Conservation (phyloP, 2,329 filamentous ascomycete species). For the Neofusicoccum umdonicola region DNA sequence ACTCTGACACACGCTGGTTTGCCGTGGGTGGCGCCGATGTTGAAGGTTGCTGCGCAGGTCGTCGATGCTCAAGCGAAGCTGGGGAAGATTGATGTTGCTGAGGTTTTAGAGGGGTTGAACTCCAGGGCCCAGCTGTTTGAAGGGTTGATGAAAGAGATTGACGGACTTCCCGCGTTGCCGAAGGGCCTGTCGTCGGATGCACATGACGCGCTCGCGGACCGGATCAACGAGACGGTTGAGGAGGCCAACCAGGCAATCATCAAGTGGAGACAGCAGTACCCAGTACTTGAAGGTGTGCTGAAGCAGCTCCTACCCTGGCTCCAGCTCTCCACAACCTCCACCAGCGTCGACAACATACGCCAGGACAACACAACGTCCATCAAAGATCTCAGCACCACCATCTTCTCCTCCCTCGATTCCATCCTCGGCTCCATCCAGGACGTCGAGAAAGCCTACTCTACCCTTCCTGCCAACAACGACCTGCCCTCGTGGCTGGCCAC, state of each 20-base stretch:
- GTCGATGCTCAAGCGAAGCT: constrained; percentile 67
- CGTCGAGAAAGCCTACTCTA: constrained; percentile 56
- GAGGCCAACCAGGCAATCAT: neutral
- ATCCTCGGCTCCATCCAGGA: constrained; percentile 79
- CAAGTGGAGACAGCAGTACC: neutral
- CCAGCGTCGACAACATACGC: neutral
- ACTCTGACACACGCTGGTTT: constrained; percentile 17
- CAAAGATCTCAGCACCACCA: constrained; percentile 53
- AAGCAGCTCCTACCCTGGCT: constrained; percentile 4
- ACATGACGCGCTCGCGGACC: neutral
- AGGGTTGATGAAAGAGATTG: neutral
- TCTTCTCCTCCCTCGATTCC: constrained; percentile 68
- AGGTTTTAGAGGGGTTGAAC: constrained; percentile 6
- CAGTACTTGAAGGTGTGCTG: neutral
- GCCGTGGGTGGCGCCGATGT: constrained; percentile 67
- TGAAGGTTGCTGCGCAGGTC: constrained; percentile 61
- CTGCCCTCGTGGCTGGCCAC: constrained; percentile 63
- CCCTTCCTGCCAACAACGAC: constrained; percentile 59
- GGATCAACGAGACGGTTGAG: neutral
- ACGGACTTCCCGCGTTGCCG: neutral
- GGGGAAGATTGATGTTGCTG: constrained; percentile 40
- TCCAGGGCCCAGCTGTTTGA: neutral
- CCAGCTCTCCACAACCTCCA: neutral
- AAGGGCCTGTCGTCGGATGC: neutral
- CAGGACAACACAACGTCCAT: constrained; percentile 5